These are phyloP conservation scores for Coccinonectria pachysandricola DNA, from an alignment of 2,329 filamentous ascomycete genomes.

Conservation along the genomic window DNA sequence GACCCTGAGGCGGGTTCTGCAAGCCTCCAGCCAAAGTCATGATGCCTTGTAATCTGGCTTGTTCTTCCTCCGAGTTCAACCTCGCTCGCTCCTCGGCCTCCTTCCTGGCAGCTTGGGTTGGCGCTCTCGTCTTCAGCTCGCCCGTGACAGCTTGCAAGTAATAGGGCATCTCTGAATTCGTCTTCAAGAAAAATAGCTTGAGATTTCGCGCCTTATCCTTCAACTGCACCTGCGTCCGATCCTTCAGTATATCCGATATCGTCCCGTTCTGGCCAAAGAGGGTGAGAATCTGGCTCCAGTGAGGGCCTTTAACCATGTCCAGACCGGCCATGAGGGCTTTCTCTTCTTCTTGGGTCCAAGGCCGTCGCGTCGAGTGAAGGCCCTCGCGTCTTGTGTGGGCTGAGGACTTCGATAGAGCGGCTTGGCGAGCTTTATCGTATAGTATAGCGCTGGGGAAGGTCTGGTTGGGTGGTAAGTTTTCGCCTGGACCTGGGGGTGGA, in stretches of 20 bases:
- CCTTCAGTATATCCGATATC: slow-evolving; percentile 73
- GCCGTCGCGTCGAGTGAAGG: slow-evolving; percentile 55
- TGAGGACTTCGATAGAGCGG: slow-evolving; percentile 45
- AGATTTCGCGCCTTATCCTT: slow-evolving; percentile 88
- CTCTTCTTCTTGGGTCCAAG: slow-evolving; percentile 84
- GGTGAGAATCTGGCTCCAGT: slow-evolving; percentile 85
- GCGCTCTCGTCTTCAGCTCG: slow-evolving; percentile 76
- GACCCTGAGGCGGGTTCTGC: slow-evolving; percentile 30
- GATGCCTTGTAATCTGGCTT: slow-evolving; percentile 50
- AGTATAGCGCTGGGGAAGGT: slow-evolving; percentile 43
- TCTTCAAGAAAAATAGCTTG: slow-evolving; percentile 87
- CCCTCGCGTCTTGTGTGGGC: slow-evolving; percentile 46
- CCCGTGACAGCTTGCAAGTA: slow-evolving; percentile 82
- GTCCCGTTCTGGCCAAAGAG: slow-evolving; percentile 74
- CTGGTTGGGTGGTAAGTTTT: slow-evolving; percentile 45
- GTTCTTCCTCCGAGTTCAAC: slow-evolving; percentile 48
- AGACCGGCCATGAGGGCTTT: slow-evolving; percentile 82
- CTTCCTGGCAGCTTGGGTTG: slow-evolving; percentile 59
- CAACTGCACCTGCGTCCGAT: slow-evolving; percentile 81
- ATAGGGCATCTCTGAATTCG: slow-evolving; percentile 80
- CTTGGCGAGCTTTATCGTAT: slow-evolving; percentile 49
- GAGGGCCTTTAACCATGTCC: slow-evolving; percentile 79
- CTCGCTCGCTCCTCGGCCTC: slow-evolving; percentile 55
- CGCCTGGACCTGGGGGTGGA: slow-evolving; percentile 20
- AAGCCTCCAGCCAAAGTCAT: slow-evolving; percentile 44